A percentile compares a stretch with the other conserved stretches of the same genome.
Conservation (phyloP, 768 basidiomycete species). For the Pleurotus cornucopiae region DNA sequence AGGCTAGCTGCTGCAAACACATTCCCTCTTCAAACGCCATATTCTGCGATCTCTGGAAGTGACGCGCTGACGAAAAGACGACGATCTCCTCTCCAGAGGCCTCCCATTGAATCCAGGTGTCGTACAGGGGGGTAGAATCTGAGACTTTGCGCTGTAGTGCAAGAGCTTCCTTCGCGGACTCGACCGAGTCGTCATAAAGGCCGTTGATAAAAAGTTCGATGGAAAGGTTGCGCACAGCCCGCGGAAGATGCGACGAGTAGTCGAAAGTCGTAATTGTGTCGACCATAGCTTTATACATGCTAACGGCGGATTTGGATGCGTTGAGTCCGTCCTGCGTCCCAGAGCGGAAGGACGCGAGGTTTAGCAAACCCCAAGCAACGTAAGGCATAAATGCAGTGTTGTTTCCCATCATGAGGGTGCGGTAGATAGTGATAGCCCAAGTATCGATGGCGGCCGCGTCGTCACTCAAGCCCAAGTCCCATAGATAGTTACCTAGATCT, state of each 20-base stretch:
- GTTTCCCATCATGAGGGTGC: not conserved
- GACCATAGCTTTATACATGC: constrained; percentile 4
- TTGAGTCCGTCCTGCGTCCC: constrained; percentile 1
- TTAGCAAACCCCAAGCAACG: constrained; percentile 7
- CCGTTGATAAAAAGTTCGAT: not conserved
- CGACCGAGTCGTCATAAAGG: not conserved
- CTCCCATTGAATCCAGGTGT: constrained; percentile 1
- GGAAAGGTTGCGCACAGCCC: not conserved
- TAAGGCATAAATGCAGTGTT: not conserved
- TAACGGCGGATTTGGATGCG: not conserved
- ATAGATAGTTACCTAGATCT: not conserved
- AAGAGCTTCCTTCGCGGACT: constrained; percentile 1
- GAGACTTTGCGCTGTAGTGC: not conserved
- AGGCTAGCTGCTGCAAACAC: constrained; percentile 2
- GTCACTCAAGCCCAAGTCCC: not conserved
- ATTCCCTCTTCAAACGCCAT: constrained; percentile 5
- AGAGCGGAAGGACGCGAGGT: not conserved
- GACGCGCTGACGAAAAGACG: constrained; percentile 1
- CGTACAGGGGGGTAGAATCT: not conserved
- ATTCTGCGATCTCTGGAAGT: not conserved
- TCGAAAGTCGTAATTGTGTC: not conserved
- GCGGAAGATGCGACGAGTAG: not conserved
- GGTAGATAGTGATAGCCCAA: constrained; percentile 5
- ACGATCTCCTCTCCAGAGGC: constrained; percentile 3
- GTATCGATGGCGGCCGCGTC: constrained; percentile 2